Percentiles rank a stretch among this genome's conserved stretches.
Conservation (phyloP, 2,329 filamentous ascomycete genomes). For the Pseudogymnoascus sp. region DNA sequence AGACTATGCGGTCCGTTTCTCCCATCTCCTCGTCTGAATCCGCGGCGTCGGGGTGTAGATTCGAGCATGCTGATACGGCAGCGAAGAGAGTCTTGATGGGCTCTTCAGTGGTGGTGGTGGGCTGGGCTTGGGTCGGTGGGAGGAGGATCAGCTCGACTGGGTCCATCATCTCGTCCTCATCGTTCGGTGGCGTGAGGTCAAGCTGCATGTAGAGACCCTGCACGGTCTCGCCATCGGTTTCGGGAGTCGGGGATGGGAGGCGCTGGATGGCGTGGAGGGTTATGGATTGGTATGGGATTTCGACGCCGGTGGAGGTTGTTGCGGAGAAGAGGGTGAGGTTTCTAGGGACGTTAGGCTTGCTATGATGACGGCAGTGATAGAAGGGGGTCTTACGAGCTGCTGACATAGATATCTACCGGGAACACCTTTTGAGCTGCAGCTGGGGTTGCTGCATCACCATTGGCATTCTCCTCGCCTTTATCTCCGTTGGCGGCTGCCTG, state of each 20-base stretch:
- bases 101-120: constrained; percentile 18
- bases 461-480: constrained; percentile 18
- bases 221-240: constrained; percentile 22
- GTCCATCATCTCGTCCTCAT: constrained; percentile 54
- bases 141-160: constrained; percentile 60
- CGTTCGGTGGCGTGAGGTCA: constrained; percentile 28
- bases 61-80: constrained; percentile 65
- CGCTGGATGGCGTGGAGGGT: constrained; percentile 67
- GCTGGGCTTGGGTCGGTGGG: constrained; percentile 38
- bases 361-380: constrained; percentile 11
- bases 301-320: constrained; percentile 48
- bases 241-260: constrained; percentile 28
- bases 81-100: constrained; percentile 39
- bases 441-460: constrained; percentile 8
- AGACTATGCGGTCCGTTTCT: constrained; percentile 45
- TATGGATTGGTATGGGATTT: constrained; percentile 66
- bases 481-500: constrained; percentile 30
- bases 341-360: constrained; percentile 30
- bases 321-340: constrained; percentile 57
- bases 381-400: constrained; percentile 13
- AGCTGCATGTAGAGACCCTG: constrained; percentile 57
- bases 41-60: constrained; percentile 64
- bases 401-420: constrained; percentile 48
- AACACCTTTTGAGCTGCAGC: constrained; percentile 27
- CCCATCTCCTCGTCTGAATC: constrained; percentile 38